Evolutionary conservation across 2,329 filamentous ascomycete species (phyloP), one percentile per base, ranked within the genome.

Genomic region (Fusarium coffeatum): DNA sequence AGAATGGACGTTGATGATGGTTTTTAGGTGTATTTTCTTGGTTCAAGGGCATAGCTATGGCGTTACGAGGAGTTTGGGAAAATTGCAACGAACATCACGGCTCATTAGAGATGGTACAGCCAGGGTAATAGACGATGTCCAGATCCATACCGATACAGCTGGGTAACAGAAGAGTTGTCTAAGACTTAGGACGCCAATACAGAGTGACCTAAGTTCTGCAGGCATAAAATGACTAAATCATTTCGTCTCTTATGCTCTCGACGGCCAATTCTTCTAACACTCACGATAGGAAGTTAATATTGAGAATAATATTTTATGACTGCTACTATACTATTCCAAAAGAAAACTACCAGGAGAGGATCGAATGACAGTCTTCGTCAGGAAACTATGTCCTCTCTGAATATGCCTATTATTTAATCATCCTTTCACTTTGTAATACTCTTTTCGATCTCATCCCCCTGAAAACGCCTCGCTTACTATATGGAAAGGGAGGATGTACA

Each of bases 1-100:
- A 82, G 78, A 72, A 86, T 86, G 83, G 84, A 86, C 30, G 72
- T 84, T 13, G 86, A 88, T 60, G 82, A 84, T 72, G 77, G 81
- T 3, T 85, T 84, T 61, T 84, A 65, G 68, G 40, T 27, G 53
- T 34, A n/a, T 15, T 6, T 41, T 58, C 50, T 47, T n/a, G 12
- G 22, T 43, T 27, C 55, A 55, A 20, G 41, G 59, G 69, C 71
- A 76, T 76, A 72, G 73, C 72, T 64, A 64, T 40, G 76, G 76
- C 68, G 72, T 77, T 75, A n/a, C 9, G 41, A 8, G 63, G 61
- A 30, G 68, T 61, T 28, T 55, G 32, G 41, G 50, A n/a, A 42
- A 46, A 56, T 28, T 34, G 43, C 34, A 28, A 62, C 32, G 41
- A 32, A 43, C 23, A 54, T 23, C 3, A 62, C 5, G 47, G 55